Conservation (phyloP, 106 monocot genomes). For the Phalaenopsis equestris region DNA sequence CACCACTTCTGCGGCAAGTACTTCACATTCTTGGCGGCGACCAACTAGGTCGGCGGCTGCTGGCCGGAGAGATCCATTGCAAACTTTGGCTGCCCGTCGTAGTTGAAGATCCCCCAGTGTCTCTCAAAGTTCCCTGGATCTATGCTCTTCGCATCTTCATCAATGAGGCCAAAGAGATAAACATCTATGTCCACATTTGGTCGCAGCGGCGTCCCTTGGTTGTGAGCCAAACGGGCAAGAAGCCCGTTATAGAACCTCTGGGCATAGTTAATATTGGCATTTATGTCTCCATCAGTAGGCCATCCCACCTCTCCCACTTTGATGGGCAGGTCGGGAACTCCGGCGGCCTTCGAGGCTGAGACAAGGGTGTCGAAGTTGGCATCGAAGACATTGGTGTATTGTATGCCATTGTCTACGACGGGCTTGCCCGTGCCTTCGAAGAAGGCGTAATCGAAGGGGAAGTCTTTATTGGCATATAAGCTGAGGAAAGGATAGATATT, state of each 20-base stretch:
- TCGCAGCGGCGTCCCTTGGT: slow-evolving; percentile 35
- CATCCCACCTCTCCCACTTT: slow-evolving; percentile 47
- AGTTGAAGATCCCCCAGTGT: slow-evolving; percentile 56
- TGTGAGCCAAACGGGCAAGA: slow-evolving; percentile 22
- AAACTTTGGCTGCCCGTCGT: slow-evolving; percentile 59
- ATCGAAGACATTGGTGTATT: slow-evolving; percentile 56
- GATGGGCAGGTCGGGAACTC: slow-evolving; percentile 25
- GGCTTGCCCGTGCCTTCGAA: slow-evolving; percentile 30
- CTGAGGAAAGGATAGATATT: slow-evolving; percentile 57
- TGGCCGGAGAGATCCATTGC: slow-evolving; percentile 51
- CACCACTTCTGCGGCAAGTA: slow-evolving; percentile 49
- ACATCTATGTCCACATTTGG: slow-evolving; percentile 35
- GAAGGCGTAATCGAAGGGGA: slow-evolving; percentile 56
- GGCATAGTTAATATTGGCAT: slow-evolving; percentile 24
- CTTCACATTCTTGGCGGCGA: slow-evolving; percentile 34
- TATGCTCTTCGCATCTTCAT: slow-evolving; percentile 68
- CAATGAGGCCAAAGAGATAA: slow-evolving; percentile 52
- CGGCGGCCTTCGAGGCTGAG: slow-evolving; percentile 33
- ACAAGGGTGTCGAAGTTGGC: slow-evolving; percentile 54
- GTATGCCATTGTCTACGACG: slow-evolving; percentile 15
- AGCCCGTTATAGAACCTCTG: slow-evolving; percentile 41
- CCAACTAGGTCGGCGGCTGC: slow-evolving; percentile 18
- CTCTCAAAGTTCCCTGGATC: slow-evolving; percentile 58
- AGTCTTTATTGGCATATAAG: slow-evolving; percentile 26
- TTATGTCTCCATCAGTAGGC: slow-evolving; percentile 49